Conservation (phyloP, 352 stramenopile species). For the Globisporangium viniferum region DNA sequence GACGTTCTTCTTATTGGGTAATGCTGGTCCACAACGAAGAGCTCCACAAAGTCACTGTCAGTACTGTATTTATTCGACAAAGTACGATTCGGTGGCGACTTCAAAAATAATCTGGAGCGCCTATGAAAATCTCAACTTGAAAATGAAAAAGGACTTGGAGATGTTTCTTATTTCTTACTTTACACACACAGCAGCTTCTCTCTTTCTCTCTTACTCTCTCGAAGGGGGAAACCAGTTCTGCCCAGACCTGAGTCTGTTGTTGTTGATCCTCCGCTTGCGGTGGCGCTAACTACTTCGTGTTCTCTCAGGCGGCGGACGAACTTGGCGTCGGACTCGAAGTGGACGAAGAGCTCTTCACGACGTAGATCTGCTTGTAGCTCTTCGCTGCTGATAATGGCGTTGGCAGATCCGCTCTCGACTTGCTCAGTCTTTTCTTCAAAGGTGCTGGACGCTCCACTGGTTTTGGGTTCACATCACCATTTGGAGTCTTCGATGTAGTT, state of each 20-base stretch:
- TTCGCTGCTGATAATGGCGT: not conserved
- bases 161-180: not conserved
- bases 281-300: not conserved
- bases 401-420: not conserved
- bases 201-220: not conserved
- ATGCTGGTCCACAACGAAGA: not conserved
- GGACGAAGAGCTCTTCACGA: conserved; percentile 19
- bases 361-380: conserved; percentile 31
- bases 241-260: not conserved
- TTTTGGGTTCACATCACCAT: not conserved
- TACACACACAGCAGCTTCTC: not conserved
- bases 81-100: conserved; percentile 2
- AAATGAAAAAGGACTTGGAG: not conserved
- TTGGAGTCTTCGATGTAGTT: not conserved
- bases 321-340: not conserved
- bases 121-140: not conserved
- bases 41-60: not conserved
- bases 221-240: not conserved
- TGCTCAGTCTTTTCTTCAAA: conserved; percentile 16
- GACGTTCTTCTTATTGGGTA: conserved; percentile 1
- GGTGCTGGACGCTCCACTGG: not conserved
- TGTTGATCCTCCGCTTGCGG: not conserved
- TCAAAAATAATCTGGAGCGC: not conserved
- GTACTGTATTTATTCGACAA: conserved; percentile 2
- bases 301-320: conserved; percentile 13